Conservation (phyloP, 2,329 filamentous ascomycete genomes). For the Penicillium italicum region DNA sequence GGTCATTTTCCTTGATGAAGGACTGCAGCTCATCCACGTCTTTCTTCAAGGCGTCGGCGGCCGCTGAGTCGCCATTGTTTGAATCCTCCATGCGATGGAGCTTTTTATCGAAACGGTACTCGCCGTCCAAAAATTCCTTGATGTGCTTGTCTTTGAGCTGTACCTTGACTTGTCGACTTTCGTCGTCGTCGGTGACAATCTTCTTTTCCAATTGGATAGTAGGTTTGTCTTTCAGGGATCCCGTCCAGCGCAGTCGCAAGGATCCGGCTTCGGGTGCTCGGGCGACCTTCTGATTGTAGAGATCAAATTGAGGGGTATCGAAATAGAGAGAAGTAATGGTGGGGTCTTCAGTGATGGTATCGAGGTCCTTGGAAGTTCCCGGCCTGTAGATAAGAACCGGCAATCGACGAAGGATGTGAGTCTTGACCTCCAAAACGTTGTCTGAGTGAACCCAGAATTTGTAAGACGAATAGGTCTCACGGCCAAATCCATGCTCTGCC, state of each 20-base stretch:
- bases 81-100: slow-evolving; percentile 78
- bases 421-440: slow-evolving; percentile 96
- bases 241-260: slow-evolving; percentile 86
- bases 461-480: slow-evolving; percentile 74
- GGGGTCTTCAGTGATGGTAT: slow-evolving; percentile 73
- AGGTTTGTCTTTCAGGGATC: slow-evolving; percentile 71
- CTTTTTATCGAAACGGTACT: slow-evolving; percentile 90
- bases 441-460: slow-evolving; percentile 98
- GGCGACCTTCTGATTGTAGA: slow-evolving; percentile 83
- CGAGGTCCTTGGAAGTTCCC: slow-evolving; percentile 73
- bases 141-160: slow-evolving; percentile 93
- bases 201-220: slow-evolving; percentile 89
- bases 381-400: slow-evolving; percentile 92
- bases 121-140: slow-evolving; percentile 76
- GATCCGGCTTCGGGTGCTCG: slow-evolving; percentile 73
- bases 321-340: slow-evolving; percentile 96
- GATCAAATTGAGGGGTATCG: slow-evolving; percentile 77
- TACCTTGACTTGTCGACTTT: slow-evolving; percentile 75
- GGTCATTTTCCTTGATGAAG: slow-evolving; percentile 70
- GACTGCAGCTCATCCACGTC: slow-evolving; percentile 73
- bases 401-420: slow-evolving; percentile 82
- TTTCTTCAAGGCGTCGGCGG: slow-evolving; percentile 65
- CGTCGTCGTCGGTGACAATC: slow-evolving; percentile 70
- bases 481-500: slow-evolving; percentile 46
- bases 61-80: slow-evolving; percentile 62